Conservation (phyloP, 2,329 filamentous ascomycete species). For the Pyricularia sp. region DNA sequence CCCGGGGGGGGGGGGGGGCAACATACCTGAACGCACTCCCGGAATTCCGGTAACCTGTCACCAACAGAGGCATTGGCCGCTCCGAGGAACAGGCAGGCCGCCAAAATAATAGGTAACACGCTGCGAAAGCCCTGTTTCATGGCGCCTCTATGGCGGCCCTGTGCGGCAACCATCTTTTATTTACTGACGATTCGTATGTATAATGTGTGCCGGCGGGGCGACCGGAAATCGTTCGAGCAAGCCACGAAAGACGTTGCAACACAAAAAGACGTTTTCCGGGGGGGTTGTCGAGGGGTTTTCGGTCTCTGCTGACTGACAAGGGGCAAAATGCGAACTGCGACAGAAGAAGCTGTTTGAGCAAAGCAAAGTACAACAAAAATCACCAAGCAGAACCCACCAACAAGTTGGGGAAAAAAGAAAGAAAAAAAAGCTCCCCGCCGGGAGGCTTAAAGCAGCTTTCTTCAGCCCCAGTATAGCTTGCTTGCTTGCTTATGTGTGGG, state of each 20-base stretch:
- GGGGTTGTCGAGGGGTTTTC: too few species aligned
- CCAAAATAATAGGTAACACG: conserved; percentile 21
- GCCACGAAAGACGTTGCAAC: background rate
- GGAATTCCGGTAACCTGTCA: conserved; percentile 80
- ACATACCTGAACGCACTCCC: conserved; percentile 71
- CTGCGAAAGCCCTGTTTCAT: background rate
- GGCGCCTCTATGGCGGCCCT: background rate
- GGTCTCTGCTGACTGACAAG: too few species aligned
- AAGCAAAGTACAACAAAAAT: too few species aligned
- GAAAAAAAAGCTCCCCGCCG: too few species aligned
- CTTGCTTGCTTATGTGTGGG: too few species aligned
- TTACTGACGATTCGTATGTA: background rate
- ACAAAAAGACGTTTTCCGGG: background rate
- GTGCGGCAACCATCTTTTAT: background rate
- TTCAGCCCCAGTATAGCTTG: too few species aligned
- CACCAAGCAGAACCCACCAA: too few species aligned
- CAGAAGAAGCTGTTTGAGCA: too few species aligned
- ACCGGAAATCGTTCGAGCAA: background rate
- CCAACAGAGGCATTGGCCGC: conserved; percentile 64
- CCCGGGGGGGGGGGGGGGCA: too few species aligned
- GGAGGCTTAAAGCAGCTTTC: too few species aligned
- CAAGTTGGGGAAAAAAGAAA: too few species aligned
- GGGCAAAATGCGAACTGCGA: too few species aligned
- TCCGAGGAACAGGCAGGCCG: conserved; percentile 28
- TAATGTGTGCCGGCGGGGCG: background rate